Conservation (phyloP, 2,329 filamentous ascomycete species). For the Pseudogymnoascus sp. region DNA sequence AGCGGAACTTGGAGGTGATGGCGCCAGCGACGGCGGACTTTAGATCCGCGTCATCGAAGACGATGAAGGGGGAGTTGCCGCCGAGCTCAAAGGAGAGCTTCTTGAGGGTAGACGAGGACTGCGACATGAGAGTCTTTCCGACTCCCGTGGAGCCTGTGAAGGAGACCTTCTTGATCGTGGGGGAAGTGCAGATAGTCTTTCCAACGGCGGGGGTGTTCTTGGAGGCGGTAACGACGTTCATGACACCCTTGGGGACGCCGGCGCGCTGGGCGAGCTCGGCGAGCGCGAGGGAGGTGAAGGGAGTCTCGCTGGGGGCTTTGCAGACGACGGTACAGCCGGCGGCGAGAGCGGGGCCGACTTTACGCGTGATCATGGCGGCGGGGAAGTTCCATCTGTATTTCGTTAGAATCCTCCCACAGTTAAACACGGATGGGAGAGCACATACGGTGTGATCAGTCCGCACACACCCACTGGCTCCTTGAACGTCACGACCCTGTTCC, state of each 20-base stretch:
- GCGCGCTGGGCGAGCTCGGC: slow-evolving; percentile 80
- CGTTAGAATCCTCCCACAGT: background rate
- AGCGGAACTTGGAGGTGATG: slow-evolving; percentile 83
- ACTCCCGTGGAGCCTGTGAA: slow-evolving; percentile 77
- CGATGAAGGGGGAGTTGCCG: slow-evolving; percentile 92
- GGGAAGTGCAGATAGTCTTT: slow-evolving; percentile 64
- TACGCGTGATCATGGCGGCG: slow-evolving; percentile 65
- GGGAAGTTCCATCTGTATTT: slow-evolving; percentile 68
- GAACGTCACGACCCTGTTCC: slow-evolving; percentile 67
- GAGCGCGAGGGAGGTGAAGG: slow-evolving; percentile 79
- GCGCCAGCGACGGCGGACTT: slow-evolving; percentile 77
- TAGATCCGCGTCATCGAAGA: slow-evolving; percentile 90
- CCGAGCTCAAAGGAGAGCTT: slow-evolving; percentile 80
- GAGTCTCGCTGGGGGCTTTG: slow-evolving; percentile 88
- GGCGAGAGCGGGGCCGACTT: slow-evolving; percentile 67
- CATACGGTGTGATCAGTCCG: slow-evolving; percentile 64
- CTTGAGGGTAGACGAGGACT: slow-evolving; percentile 76
- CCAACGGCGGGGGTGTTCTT: slow-evolving; percentile 76
- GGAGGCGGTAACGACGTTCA: slow-evolving; percentile 78
- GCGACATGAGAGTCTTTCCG: slow-evolving; percentile 76
- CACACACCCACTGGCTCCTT: slow-evolving; percentile 81
- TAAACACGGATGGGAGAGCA: background rate
- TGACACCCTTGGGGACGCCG: slow-evolving; percentile 80
- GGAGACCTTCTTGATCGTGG: slow-evolving; percentile 77
- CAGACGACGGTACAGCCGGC: slow-evolving; percentile 93